Percentiles rank a stretch among this genome's conserved stretches.
phyloP scores from a whole-genome alignment of 1,139 yeast species.

The Yamadazyma sp. region DNA sequence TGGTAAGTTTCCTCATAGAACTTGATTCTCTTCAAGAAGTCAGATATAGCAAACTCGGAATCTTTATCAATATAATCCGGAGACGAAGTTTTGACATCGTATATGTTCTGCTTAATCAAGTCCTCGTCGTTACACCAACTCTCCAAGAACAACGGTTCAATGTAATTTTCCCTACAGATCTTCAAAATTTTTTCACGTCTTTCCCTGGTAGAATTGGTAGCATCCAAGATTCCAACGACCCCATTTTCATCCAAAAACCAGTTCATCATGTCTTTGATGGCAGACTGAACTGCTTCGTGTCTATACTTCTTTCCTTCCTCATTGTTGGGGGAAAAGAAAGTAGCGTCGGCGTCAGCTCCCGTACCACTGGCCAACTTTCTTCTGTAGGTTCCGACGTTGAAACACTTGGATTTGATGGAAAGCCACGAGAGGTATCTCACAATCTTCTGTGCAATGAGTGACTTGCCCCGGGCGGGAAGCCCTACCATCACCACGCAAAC shows the following conservation, averaged over 20 bases:
- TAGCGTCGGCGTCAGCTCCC: conserved; percentile 45
- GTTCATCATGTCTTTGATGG: conserved; percentile 78
- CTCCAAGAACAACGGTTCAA: conserved; percentile 90
- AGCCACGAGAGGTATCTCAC: conserved; percentile 92
- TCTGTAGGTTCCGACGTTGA: conserved; percentile 86
- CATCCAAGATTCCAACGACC: conserved; percentile 90
- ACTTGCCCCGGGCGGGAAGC: conserved; percentile 70
- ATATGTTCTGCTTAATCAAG: conserved; percentile 72
- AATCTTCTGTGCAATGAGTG: conserved; percentile 78
- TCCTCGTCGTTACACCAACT: conserved; percentile 87
- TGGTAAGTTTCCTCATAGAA: conserved; percentile 75
- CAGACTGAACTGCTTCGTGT: conserved; percentile 66
- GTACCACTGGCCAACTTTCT: conserved; percentile 49
- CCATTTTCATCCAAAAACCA: conserved; percentile 86
- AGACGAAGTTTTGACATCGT: conserved; percentile 82
- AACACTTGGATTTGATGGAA: conserved; percentile 80
- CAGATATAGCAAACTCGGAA: conserved; percentile 69
- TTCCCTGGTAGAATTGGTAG: conserved; percentile 68
- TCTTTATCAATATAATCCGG: conserved; percentile 81
- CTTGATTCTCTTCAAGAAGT: conserved; percentile 70
- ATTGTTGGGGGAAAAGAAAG: conserved; percentile 74
- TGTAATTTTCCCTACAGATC: conserved; percentile 61
- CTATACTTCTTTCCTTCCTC: conserved; percentile 62
- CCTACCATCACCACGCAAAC: conserved; percentile 80
- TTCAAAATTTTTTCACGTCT: conserved; percentile 68